Percentiles rank a stretch among this genome's conserved stretches.
Conservation (phyloP, 2,329 filamentous ascomycete genomes). For the Aureobasidium sp. region DNA sequence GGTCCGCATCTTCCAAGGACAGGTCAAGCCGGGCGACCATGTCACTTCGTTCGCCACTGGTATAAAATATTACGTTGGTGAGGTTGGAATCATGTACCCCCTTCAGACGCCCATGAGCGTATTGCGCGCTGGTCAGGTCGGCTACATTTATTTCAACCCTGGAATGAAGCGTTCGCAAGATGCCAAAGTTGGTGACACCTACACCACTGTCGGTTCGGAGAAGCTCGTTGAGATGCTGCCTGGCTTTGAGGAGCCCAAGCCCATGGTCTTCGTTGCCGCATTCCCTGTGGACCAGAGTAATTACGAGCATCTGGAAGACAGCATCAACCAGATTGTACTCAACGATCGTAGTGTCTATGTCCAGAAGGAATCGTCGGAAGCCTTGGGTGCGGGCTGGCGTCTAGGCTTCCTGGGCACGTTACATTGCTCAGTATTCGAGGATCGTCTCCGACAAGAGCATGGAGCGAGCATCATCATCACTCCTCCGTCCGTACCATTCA, state of each 20-base stretch:
- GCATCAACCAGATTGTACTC: conserved; percentile 84
- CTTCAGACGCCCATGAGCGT: conserved; percentile 72
- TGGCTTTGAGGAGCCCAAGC: conserved; percentile 93
- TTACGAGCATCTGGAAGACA: conserved; percentile 81
- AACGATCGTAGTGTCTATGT: conserved; percentile 94
- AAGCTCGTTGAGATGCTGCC: conserved; percentile 71
- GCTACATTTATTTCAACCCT: conserved; percentile 95
- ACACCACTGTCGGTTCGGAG: conserved; percentile 74
- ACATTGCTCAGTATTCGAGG: conserved; percentile 98
- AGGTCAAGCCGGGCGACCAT: conserved; percentile 72
- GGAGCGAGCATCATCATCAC: conserved; percentile 95
- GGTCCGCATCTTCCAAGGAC: conserved; percentile 85
- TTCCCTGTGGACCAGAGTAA: conserved; percentile 90
- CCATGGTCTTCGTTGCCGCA: conserved; percentile 97
- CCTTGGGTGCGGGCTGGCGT: conserved; percentile 87
- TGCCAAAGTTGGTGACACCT: conserved; percentile 93
- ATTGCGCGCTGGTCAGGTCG: conserved; percentile 86
- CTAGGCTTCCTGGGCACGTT: conserved; percentile 92
- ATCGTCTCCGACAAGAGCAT: conserved; percentile 88
- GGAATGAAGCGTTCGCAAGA: conserved; percentile 97
- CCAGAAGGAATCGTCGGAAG: conserved; percentile 90
- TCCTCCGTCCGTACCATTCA: conserved; percentile 88
- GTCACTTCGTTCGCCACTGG: conserved; percentile 84
- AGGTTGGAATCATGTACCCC: conserved; percentile 95
- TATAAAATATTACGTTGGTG: conserved; percentile 84